A percentile compares a stretch with the other conserved stretches of the same genome.
phyloP scores from a whole-genome alignment of 2,329 filamentous ascomycete species.

The Paracorniculantispora psalliotae region DNA sequence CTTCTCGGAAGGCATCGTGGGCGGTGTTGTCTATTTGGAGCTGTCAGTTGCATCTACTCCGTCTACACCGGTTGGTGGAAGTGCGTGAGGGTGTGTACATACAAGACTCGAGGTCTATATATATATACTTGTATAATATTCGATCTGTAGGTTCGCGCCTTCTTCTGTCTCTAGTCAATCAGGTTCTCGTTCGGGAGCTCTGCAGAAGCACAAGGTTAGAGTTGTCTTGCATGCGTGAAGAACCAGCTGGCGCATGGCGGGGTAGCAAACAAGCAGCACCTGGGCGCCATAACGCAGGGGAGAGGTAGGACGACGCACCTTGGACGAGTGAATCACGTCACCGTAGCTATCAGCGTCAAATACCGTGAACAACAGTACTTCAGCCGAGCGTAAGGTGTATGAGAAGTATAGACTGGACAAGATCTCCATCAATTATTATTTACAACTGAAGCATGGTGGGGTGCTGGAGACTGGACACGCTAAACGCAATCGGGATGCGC shows the following conservation, averaged over 20 bases:
- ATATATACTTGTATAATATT: background rate
- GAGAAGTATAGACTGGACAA: background rate
- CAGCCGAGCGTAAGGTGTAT: background rate
- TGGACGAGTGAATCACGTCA: background rate
- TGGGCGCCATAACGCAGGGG: background rate
- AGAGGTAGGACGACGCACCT: background rate
- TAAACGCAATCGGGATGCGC: constrained; percentile 4
- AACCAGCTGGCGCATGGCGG: constrained; percentile 3
- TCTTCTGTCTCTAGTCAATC: background rate
- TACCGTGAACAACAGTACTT: background rate
- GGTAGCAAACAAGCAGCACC: background rate
- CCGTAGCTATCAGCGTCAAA: background rate
- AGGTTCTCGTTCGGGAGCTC: background rate
- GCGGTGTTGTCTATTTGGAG: background rate
- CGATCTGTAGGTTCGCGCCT: background rate
- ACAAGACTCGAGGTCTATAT: no score
- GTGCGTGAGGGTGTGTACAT: no score
- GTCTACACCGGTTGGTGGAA: background rate
- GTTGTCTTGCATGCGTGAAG: background rate
- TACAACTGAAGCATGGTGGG: background rate
- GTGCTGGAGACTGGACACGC: background rate
- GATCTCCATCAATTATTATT: background rate
- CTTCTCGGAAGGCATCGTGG: constrained; percentile 50
- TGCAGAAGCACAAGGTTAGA: background rate
- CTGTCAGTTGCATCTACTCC: background rate